A percentile compares a stretch with the other conserved stretches of the same genome.
Conservation (phyloP, 2,329 filamentous ascomycete species). For the Colletotrichum higginsianum region DNA sequence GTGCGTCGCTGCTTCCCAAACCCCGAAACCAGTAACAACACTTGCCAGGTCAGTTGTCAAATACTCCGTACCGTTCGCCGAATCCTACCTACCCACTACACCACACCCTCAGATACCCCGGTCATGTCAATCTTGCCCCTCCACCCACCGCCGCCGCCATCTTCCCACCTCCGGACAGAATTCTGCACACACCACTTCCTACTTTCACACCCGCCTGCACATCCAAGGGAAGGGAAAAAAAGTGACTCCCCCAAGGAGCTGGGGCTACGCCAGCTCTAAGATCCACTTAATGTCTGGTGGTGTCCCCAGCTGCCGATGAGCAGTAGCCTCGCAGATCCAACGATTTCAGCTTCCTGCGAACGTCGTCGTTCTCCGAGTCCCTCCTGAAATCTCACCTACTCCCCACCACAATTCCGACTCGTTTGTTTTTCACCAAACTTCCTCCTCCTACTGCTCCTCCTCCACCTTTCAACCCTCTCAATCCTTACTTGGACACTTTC, state of each 20-base stretch:
- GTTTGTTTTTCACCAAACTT: constrained; percentile 41
- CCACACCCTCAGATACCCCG: neutral
- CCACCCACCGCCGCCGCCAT: constrained; percentile 21
- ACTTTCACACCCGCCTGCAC: constrained; percentile 32
- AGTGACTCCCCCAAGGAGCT: constrained; percentile 34
- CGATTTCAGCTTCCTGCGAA: constrained; percentile 44
- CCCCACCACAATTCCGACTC: constrained; percentile 42
- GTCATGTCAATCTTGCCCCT: constrained; percentile 36
- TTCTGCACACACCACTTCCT: constrained; percentile 28
- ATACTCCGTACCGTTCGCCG: constrained; percentile 15
- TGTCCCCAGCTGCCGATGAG: constrained; percentile 43
- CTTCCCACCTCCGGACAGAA: constrained; percentile 14
- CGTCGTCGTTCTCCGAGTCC: constrained; percentile 37
- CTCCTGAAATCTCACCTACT: constrained; percentile 44
- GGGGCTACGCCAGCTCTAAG: constrained; percentile 40
- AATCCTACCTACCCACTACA: constrained; percentile 15
- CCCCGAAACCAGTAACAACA: constrained; percentile 17
- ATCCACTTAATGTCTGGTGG: constrained; percentile 47
- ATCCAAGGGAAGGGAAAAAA: constrained; percentile 5
- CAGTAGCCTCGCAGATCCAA: constrained; percentile 45
- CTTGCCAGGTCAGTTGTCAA: constrained; percentile 35
- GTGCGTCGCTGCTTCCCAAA: constrained; percentile 24
- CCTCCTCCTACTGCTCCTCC: constrained; percentile 31
- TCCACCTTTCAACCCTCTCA: constrained; percentile 29
- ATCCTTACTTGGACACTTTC: constrained; percentile 35